phyloP scores from a whole-genome alignment of 495 filamentous ascomycete species.

The Chaetomium tenue region DNA sequence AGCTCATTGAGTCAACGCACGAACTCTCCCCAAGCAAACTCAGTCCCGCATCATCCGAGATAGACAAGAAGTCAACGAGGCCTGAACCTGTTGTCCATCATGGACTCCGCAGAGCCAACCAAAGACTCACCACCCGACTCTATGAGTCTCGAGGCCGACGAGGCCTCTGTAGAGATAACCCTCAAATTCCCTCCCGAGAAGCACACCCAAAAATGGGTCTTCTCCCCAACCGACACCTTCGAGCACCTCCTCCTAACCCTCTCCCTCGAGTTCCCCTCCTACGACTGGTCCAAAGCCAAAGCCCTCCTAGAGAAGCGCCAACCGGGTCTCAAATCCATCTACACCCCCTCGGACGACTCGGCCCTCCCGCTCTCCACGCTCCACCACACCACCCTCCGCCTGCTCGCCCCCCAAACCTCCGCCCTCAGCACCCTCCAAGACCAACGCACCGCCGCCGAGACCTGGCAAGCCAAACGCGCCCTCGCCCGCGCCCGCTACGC shows the following conservation, averaged over 20 bases:
- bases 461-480: constrained; percentile 19
- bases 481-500: constrained; percentile 33
- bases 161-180: constrained; percentile 21
- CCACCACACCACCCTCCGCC: constrained; percentile 55
- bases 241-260: constrained; percentile 25
- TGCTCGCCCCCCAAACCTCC: constrained; percentile 59
- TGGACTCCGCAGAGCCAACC: constrained; percentile 10
- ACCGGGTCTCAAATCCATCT: constrained; percentile 22
- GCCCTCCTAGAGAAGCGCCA: constrained; percentile 30
- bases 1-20: not conserved
- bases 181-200: constrained; percentile 36
- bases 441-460: constrained; percentile 40
- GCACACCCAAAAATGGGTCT: constrained; percentile 26
- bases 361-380: constrained; percentile 50
- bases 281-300: constrained; percentile 38
- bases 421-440: constrained; percentile 51
- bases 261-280: constrained; percentile 26
- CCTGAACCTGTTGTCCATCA: not conserved
- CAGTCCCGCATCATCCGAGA: too few relatives aligned
- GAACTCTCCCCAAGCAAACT: not conserved
- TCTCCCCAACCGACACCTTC: constrained; percentile 23
- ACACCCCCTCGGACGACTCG: constrained; percentile 36
- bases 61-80: too few relatives aligned
- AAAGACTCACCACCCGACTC: constrained; percentile 1
- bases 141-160: not conserved